Evolutionary conservation across 768 basidiomycete genomes (phyloP).

Genomic region (Pulveroboletus sp.): DNA sequence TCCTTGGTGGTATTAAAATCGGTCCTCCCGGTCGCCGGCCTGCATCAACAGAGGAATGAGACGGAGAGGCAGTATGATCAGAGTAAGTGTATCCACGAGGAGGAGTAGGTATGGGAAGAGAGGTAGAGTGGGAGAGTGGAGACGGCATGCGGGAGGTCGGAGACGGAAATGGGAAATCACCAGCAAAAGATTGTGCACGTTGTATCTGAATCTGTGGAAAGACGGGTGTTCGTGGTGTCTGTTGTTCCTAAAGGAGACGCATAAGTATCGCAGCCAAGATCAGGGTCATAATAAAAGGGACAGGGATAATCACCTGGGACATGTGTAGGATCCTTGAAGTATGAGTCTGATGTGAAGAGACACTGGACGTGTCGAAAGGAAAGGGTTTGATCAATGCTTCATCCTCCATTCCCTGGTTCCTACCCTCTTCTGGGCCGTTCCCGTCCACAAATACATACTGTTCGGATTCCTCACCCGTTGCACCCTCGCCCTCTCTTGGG

Average conservation of each 20-base stretch:
- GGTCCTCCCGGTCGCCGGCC: neutral
- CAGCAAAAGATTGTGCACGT: slow-evolving; percentile 18
- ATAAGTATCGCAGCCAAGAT: neutral
- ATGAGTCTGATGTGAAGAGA: slow-evolving; percentile 19
- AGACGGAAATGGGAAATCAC: slow-evolving; percentile 6
- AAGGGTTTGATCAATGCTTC: slow-evolving; percentile 21
- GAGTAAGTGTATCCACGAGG: slow-evolving; percentile 5
- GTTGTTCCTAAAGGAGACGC: slow-evolving; percentile 7
- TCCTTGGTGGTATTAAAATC: slow-evolving; percentile 20
- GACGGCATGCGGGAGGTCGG: slow-evolving; percentile 15
- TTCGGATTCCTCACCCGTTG: slow-evolving; percentile 14
- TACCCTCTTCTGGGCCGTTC: slow-evolving; percentile 2
- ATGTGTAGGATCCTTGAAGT: slow-evolving; percentile 1
- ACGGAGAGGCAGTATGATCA: slow-evolving; percentile 6
- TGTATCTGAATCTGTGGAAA: slow-evolving; percentile 26
- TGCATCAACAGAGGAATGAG: slow-evolving; percentile 1
- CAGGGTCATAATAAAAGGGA: neutral
- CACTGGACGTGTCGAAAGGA: slow-evolving; percentile 19
- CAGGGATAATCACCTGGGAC: slow-evolving; percentile 13
- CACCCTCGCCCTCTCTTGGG: neutral
- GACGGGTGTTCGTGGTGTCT: slow-evolving; percentile 14
- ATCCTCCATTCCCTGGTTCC: slow-evolving; percentile 10
- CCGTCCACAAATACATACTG: slow-evolving; percentile 28
- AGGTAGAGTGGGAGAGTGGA: slow-evolving; percentile 22
- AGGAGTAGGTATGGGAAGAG: slow-evolving; percentile 17